Base-by-base conservation (phyloP, 176 grass and related monocot genomes). In the Phoenix dactylifera region DNA sequence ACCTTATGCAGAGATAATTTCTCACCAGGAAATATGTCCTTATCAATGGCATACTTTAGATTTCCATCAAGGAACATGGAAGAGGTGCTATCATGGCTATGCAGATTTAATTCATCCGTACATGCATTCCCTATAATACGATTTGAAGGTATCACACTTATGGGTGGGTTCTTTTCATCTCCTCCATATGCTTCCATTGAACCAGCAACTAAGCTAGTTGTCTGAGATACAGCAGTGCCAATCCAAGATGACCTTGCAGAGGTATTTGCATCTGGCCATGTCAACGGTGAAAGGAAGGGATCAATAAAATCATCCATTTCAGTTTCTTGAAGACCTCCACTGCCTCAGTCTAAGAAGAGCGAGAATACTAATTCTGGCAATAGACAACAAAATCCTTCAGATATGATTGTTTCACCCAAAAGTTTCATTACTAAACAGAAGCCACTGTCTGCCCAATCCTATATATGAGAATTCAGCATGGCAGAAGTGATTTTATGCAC, bases 251-350 rank as follows among this genome's bases (percentile, higher is more conserved):
- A 44, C n/a, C 9, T 35, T 59, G 25, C 25, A 62, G 7, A 14
- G 12, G 35, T 44, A 44, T 44, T 12, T 44, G 35, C 62, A 54
- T 35, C 10, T 39, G 50, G 15, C 70, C 58, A 72, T 16, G 58
- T 26, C 52, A n/a, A 5, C 14, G 17, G 25, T 35, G 58, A 23
- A 53, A 35, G 57, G 23, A 60, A 72, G 48, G 50, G 16, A 54
- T 62, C 17, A 16, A 71, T 52, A 17, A 71, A 72, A 17, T 62
- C 58, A 22, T 72, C 69, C 69, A 61, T 72, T 51, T 44, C 7
- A 12, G 35, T 44, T 44, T 12, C 35, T 14, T 3, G 10, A 44
- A 44, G 35, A 44, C 2, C 9, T 44, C 7, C 35, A 44, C 1
- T 44, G 9, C 35, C 35, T 44, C 35, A 44, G 9, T 44, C 35